Conservation (phyloP, 2,329 filamentous ascomycete genomes). For the Arthrobotrys conoides region DNA sequence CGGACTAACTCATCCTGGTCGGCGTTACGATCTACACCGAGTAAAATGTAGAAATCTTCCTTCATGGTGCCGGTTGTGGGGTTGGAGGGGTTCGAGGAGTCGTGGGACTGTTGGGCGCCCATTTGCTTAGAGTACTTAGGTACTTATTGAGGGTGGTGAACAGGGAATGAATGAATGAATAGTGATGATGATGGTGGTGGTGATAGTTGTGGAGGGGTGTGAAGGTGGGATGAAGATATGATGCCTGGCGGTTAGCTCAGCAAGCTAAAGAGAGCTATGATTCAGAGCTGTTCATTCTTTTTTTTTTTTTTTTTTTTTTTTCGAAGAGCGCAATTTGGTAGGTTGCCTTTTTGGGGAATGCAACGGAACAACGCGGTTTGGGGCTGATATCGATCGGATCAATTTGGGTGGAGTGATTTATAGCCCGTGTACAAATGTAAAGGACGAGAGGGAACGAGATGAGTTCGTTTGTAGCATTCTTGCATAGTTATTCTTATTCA, state of each 20-base stretch:
- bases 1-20: constrained; percentile 59
- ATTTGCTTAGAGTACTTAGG: constrained; percentile 11
- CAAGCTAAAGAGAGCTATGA: neutral
- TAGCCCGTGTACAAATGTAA: too few species aligned
- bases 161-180: too few species aligned
- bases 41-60: constrained; percentile 52
- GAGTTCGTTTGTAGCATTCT: too few species aligned
- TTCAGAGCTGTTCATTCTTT: constrained; percentile 9
- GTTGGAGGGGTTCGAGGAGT: neutral
- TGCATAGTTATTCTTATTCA: too few species aligned
- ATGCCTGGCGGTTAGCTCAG: neutral
- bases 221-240: constrained; percentile 3
- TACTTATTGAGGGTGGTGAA: too few species aligned
- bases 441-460: too few species aligned
- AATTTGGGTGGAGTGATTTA: too few species aligned
- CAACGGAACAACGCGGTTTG: constrained; percentile 16
- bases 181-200: neutral
- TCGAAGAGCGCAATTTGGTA: neutral
- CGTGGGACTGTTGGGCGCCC: constrained; percentile 44
- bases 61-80: constrained; percentile 34
- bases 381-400: too few species aligned
- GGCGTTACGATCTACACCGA: constrained; percentile 46
- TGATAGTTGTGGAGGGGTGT: neutral
- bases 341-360: constrained; percentile 25
- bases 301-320: constrained; percentile 31